Evolutionary conservation across 1,284 basidiomycete genomes (phyloP), one percentile per base, ranked within the genome.

Genomic region (Lentinus polychrous): DNA sequence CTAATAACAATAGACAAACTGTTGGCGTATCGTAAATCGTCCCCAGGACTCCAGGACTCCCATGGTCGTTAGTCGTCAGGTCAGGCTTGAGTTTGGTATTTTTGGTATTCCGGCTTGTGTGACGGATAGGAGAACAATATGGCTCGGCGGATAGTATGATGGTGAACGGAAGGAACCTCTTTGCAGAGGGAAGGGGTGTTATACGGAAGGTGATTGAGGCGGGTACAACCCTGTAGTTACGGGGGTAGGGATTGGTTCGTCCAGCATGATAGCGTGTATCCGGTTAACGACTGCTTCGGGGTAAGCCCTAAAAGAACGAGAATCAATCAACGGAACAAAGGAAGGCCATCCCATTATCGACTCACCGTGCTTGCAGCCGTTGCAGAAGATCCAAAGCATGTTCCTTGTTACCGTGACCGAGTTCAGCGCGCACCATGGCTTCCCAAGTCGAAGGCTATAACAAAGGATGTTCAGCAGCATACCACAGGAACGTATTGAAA

Each of bases 401-500:
- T 36, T 83, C 79, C 14, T 79, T 77, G 55, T 92, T 77, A 8
- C 92, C 91, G 44, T 76, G 79, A 14, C 80, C 80, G 8, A 98
- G 72, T 66, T 99, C 96, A 2, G 91, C 91, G 17, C 91, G 81
- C 55, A 99, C 86, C 93, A 99, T 99, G 4, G 82, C 82, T 64
- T 96, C 93, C 84, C 90, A 94, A 0, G 91, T 91, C 37, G 88
- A 91, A 14, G 89, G 86, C 83, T 90, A 57, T 2, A 53, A 35
- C 52, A 36, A 41, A 42, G 46, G 14, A 34, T 49, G 43, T 53
- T 14, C 49, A 43, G 8, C 14, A 41, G 18, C 14, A 44, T 46
- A 47, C 33, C 6, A 32, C 24, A 49, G 41, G 31, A 31, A 14
- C 10, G 40, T 38, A 33, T 12, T 34, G n/a, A 8, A 40, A 24